Evolutionary conservation across 768 basidiomycete species (phyloP), one percentile per base, ranked within the genome.

Genomic region (Mycena belliarum): DNA sequence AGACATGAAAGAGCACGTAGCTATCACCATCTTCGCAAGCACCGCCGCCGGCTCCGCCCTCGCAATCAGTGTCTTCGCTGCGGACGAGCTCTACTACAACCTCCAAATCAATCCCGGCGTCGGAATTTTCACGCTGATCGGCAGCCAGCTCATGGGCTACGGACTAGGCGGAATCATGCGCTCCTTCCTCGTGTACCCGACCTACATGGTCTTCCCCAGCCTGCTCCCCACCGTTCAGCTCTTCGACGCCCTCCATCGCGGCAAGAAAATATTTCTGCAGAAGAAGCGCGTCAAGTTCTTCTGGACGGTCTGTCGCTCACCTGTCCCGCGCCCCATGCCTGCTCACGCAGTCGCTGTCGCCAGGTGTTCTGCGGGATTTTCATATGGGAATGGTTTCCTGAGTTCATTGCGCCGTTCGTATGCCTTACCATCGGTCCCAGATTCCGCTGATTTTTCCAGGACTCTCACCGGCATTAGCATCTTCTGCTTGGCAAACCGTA

Each of bases 381-480:
- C n/a, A 32, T 32, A 49, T 82, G 79, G 75, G 83, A 84, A 65
- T 75, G 81, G 73, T 73, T 84, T 68, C 83, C 83, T 8, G 76
- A 82, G 37, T 58, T 48, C 16, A 49, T 58, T 7, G 57, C 57
- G 8, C 57, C 57, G 57, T 58, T 18, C 41, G 40, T 32, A n/a
- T n/a, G n/a, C 14, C 7, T 15, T 10, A 44, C 18, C 5, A 9
- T n/a, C 4, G 16, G 4, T 10, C 12, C 23, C 23, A 12, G 14
- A 11, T 25, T 20, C 44, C 25, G 12, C 45, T 37, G 14, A 6
- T 5, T 38, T 12, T 10, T 29, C 3, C 38, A 57, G 56, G 20
- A 80, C 81, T 1, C 74, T 86, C 49, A 85, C 83, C 2, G 84
- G 85, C 20, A 75, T 86, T 59, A 83, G 82, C 29, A 73, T 87